These are phyloP conservation scores for Mycosphaerella arachidis DNA, from an alignment of 2,329 filamentous ascomycete genomes.

Conservation along the genomic window DNA sequence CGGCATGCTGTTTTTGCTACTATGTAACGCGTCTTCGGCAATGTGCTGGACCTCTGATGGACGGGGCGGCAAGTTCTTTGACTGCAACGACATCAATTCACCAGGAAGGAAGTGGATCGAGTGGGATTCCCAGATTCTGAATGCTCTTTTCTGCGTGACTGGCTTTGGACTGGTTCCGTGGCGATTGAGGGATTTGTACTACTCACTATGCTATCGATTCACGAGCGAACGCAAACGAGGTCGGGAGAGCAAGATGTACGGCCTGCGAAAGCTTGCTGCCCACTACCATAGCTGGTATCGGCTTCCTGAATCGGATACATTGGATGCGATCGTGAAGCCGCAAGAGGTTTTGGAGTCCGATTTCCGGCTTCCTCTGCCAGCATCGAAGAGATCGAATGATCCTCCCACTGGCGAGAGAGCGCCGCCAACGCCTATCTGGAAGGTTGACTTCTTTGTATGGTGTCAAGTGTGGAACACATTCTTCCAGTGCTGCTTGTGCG, in stretches of 20 bases:
- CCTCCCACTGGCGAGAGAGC: constrained; percentile 70
- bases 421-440: constrained; percentile 64
- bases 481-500: constrained; percentile 63
- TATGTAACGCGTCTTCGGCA: constrained; percentile 67
- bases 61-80: constrained; percentile 16
- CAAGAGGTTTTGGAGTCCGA: constrained; percentile 32
- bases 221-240: constrained; percentile 22
- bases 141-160: constrained; percentile 80
- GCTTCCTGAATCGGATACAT: constrained; percentile 59
- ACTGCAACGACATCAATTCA: constrained; percentile 45
- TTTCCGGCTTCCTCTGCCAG: constrained; percentile 58
- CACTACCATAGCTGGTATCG: constrained; percentile 74
- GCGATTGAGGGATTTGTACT: constrained; percentile 77
- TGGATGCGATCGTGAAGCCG: constrained; percentile 39
- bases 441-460: constrained; percentile 75
- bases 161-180: constrained; percentile 80
- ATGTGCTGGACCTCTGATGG: constrained; percentile 59
- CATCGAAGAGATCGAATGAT: constrained; percentile 57
- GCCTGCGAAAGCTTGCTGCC: constrained; percentile 65
- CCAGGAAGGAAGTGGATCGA: constrained; percentile 82
- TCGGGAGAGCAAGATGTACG: constrained; percentile 42
- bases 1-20: constrained; percentile 81
- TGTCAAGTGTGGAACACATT: constrained; percentile 74
- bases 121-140: constrained; percentile 76
- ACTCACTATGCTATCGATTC: constrained; percentile 61